Conservation (phyloP, 1,284 basidiomycete species). For the Omphalotus olearius region DNA sequence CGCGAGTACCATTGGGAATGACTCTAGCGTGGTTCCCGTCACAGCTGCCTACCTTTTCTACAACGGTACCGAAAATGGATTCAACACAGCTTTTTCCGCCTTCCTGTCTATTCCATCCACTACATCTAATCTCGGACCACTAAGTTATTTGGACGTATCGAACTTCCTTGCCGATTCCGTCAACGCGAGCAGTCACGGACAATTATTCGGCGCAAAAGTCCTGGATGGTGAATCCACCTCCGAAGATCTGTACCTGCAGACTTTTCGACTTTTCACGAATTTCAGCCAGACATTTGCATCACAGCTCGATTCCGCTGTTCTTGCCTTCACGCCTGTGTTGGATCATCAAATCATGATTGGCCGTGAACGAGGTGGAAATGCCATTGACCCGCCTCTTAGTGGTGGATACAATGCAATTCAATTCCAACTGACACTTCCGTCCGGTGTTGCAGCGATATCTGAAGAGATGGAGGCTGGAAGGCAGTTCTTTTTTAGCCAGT, state of each 20-base stretch:
- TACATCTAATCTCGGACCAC: conserved; percentile 22
- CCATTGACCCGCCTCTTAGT: conserved; percentile 9
- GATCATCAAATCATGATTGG: conserved; percentile 13
- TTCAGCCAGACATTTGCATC: conserved; percentile 1
- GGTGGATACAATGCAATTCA: conserved; percentile 17
- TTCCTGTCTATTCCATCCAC: conserved; percentile 32
- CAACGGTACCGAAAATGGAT: conserved; percentile 29
- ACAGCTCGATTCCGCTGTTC: neutral
- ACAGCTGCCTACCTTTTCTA: conserved; percentile 27
- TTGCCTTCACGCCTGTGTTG: conserved; percentile 13
- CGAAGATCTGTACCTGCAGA: conserved; percentile 16
- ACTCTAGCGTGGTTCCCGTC: conserved; percentile 6
- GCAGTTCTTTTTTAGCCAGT: conserved; percentile 4
- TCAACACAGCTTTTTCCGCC: conserved; percentile 27
- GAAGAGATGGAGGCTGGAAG: neutral
- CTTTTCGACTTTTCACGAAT: conserved; percentile 2
- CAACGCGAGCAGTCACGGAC: conserved; percentile 24
- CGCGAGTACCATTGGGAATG: conserved; percentile 14
- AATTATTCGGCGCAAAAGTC: conserved; percentile 32
- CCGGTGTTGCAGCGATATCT: conserved; percentile 1
- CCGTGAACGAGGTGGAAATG: conserved; percentile 13
- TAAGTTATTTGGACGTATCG: conserved; percentile 31
- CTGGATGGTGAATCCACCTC: conserved; percentile 14
- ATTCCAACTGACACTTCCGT: conserved; percentile 1
- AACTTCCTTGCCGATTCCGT: conserved; percentile 24